Percentiles rank a stretch among this genome's conserved stretches.
Conservation (phyloP, 1,284 basidiomycete species). For the Naganishia cerealis region DNA sequence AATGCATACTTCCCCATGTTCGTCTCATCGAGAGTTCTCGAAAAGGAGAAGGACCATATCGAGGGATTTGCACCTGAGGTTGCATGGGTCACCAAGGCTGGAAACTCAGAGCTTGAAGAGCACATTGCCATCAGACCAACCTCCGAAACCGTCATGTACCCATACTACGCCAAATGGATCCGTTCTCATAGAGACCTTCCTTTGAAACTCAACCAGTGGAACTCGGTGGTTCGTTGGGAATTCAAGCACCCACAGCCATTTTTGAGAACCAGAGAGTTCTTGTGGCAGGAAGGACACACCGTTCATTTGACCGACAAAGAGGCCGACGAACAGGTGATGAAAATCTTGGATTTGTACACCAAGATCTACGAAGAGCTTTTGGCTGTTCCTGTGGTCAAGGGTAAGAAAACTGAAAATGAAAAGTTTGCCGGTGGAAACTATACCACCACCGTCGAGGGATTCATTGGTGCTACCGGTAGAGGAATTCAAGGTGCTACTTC, state of each 20-base stretch:
- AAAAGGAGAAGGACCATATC: slow-evolving; percentile 97
- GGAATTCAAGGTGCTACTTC: slow-evolving; percentile 98
- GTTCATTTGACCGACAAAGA: slow-evolving; percentile 85
- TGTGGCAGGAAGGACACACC: slow-evolving; percentile 99
- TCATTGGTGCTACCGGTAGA: slow-evolving; percentile 93
- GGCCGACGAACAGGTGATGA: slow-evolving; percentile 84
- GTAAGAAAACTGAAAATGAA: slow-evolving; percentile 97
- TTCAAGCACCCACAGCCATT: slow-evolving; percentile 99
- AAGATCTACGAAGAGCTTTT: slow-evolving; percentile 94
- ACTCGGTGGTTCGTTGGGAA: slow-evolving; percentile 98
- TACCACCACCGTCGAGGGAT: slow-evolving; percentile 97
- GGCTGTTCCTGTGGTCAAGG: slow-evolving; percentile 93
- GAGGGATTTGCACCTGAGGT: slow-evolving; percentile 99
- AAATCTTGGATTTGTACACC: slow-evolving; percentile 94
- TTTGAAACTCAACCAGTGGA: slow-evolving; percentile 98
- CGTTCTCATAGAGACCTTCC: slow-evolving; percentile 95
- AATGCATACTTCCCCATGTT: slow-evolving; percentile 99
- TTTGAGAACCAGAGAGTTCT: slow-evolving; percentile 96
- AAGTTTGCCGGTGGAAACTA: slow-evolving; percentile 98
- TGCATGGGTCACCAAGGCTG: slow-evolving; percentile 96
- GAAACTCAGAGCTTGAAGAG: slow-evolving; percentile 89
- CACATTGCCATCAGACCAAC: slow-evolving; percentile 97
- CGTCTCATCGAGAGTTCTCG: slow-evolving; percentile 86
- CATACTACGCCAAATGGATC: slow-evolving; percentile 98
- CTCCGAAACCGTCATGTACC: slow-evolving; percentile 97